Evolutionary conservation across 768 basidiomycete genomes (phyloP).

Genomic region (Tulasnella sp.): DNA sequence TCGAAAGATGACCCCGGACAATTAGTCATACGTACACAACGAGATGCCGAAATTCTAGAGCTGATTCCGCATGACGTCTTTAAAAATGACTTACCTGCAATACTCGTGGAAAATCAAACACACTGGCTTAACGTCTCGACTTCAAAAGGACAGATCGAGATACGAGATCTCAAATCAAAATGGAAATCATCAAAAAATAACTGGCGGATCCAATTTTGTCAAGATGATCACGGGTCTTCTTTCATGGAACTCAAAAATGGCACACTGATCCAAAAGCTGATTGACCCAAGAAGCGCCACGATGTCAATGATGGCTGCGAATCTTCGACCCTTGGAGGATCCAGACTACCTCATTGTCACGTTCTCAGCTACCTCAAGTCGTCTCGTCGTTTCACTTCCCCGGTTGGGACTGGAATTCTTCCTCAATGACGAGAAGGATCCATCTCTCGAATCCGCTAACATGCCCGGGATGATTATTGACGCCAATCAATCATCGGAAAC

Average conservation of each 20-base stretch:
- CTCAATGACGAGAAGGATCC: conserved; percentile 22
- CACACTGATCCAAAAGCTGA: conserved; percentile 16
- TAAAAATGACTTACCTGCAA: neutral
- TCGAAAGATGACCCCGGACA: neutral
- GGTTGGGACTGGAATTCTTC: conserved; percentile 30
- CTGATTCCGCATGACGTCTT: neutral
- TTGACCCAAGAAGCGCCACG: conserved; percentile 5
- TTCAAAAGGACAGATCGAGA: no score
- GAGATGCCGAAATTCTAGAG: neutral
- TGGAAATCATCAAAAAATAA: neutral
- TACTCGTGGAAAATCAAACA: neutral
- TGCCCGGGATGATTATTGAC: conserved; percentile 34
- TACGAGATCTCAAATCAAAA: no score
- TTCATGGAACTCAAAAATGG: no score
- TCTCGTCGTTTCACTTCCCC: conserved; percentile 26
- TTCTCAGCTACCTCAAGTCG: neutral
- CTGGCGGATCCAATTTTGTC: neutral
- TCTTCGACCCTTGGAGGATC: conserved; percentile 25
- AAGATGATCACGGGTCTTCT: neutral
- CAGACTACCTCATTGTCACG: neutral
- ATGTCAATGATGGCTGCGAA: conserved; percentile 29
- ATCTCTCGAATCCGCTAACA: conserved; percentile 33
- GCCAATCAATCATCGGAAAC: conserved; percentile 31
- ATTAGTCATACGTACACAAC: neutral
- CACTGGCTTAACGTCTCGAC: neutral